Percentiles rank a stretch among this genome's conserved stretches.
Evolutionary conservation across 495 filamentous ascomycete species (phyloP).

Genomic region (Trichocladium antarcticum): DNA sequence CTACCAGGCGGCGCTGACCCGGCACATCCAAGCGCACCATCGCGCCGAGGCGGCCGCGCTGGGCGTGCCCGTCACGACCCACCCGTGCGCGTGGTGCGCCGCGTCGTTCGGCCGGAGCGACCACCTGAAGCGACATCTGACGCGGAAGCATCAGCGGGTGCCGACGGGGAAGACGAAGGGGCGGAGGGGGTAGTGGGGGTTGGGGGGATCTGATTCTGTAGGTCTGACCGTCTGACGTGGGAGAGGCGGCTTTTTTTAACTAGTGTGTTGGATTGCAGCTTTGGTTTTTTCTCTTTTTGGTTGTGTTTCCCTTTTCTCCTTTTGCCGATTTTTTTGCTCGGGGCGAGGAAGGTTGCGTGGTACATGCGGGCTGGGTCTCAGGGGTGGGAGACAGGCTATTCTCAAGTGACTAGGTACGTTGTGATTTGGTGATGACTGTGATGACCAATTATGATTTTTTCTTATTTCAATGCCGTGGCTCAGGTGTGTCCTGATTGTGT

Average conservation of each 20-base stretch:
- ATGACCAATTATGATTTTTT: background rate
- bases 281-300: too few relatives aligned
- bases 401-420: background rate
- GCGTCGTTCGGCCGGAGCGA: background rate
- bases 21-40: slow-evolving; percentile 2
- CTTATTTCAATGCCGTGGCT: too few relatives aligned
- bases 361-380: too few relatives aligned
- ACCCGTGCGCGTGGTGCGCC: background rate
- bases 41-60: background rate
- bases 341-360: too few relatives aligned
- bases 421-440: background rate
- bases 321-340: too few relatives aligned
- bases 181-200: background rate
- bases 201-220: too few relatives aligned
- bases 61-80: background rate
- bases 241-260: too few relatives aligned
- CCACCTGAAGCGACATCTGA: background rate
- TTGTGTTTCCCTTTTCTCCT: too few relatives aligned
- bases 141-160: background rate
- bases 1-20: background rate
- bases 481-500: too few relatives aligned
- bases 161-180: background rate
- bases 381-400: background rate
- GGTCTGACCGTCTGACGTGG: too few relatives aligned
- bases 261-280: too few relatives aligned